Conservation (phyloP, 768 basidiomycete genomes). For the Mycena filopes region DNA sequence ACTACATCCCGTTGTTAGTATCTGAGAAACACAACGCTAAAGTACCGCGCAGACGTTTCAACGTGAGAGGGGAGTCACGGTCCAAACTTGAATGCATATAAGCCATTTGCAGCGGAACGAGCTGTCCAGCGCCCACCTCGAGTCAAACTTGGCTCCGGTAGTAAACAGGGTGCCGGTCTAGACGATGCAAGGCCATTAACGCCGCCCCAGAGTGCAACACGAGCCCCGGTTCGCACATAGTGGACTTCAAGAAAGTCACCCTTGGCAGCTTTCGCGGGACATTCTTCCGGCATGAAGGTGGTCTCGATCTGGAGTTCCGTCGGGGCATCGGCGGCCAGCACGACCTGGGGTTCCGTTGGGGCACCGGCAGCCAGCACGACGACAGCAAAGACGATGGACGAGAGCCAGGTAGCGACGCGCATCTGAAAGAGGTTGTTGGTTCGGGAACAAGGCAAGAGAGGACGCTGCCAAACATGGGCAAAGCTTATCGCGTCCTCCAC, state of each 20-base stretch:
- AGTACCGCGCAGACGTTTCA: constrained; percentile 68
- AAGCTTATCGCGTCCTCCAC: constrained; percentile 54
- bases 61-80: constrained; percentile 77
- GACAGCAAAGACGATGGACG: constrained; percentile 58
- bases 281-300: constrained; percentile 67
- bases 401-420: constrained; percentile 62
- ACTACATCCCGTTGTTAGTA: constrained; percentile 54
- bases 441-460: neutral
- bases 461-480: constrained; percentile 30
- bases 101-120: neutral
- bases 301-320: constrained; percentile 70
- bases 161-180: constrained; percentile 85
- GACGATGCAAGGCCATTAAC: no score
- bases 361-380: constrained; percentile 59
- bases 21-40: neutral
- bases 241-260: constrained; percentile 80
- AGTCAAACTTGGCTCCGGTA: constrained; percentile 89
- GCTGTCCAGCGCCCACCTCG: constrained; percentile 64
- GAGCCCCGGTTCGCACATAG: constrained; percentile 61
- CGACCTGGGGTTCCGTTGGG: no score
- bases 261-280: constrained; percentile 61
- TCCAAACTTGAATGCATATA: constrained; percentile 61
- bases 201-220: no score
- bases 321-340: no score
- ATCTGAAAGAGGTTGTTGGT: constrained; percentile 44